Evolutionary conservation across 2,329 filamentous ascomycete species (phyloP).

Genomic region (Aspergillus caelatus): DNA sequence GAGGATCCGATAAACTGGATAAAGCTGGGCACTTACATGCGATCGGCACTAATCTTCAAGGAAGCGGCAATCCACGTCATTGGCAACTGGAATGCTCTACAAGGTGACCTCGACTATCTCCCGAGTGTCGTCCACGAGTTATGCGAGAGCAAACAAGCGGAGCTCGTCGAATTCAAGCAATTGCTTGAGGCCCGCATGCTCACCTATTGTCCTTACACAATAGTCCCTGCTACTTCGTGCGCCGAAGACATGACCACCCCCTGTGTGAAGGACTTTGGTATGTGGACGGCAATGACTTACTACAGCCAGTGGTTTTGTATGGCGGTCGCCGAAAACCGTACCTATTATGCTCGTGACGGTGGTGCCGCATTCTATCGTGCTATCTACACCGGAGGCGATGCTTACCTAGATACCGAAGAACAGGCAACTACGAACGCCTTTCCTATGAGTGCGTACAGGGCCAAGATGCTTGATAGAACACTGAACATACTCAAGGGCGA

Average conservation of each 20-base stretch:
- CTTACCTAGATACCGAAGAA: constrained; percentile 46
- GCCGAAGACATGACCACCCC: neutral
- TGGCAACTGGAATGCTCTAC: constrained; percentile 30
- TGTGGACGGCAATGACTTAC: constrained; percentile 16
- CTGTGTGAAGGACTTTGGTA: constrained; percentile 1
- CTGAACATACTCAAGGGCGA: constrained; percentile 43
- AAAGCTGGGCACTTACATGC: constrained; percentile 48
- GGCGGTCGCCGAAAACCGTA: constrained; percentile 43
- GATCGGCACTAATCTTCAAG: constrained; percentile 43
- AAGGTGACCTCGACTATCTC: constrained; percentile 22
- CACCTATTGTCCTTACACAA: constrained; percentile 27
- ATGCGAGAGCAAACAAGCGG: constrained; percentile 27
- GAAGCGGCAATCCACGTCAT: constrained; percentile 36
- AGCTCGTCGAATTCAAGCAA: constrained; percentile 29
- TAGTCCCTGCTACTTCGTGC: neutral
- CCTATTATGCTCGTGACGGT: constrained; percentile 44
- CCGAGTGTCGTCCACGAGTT: constrained; percentile 22
- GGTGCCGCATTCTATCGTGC: constrained; percentile 50
- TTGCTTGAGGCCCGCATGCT: constrained; percentile 31
- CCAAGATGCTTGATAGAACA: constrained; percentile 28
- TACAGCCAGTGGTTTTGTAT: constrained; percentile 51
- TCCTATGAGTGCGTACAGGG: constrained; percentile 31
- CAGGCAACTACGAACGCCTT: constrained; percentile 31
- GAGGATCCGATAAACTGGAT: constrained; percentile 50
- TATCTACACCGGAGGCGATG: constrained; percentile 40